Conservation (phyloP, 495 filamentous ascomycete genomes). For the Annulohypoxylon moriforme region DNA sequence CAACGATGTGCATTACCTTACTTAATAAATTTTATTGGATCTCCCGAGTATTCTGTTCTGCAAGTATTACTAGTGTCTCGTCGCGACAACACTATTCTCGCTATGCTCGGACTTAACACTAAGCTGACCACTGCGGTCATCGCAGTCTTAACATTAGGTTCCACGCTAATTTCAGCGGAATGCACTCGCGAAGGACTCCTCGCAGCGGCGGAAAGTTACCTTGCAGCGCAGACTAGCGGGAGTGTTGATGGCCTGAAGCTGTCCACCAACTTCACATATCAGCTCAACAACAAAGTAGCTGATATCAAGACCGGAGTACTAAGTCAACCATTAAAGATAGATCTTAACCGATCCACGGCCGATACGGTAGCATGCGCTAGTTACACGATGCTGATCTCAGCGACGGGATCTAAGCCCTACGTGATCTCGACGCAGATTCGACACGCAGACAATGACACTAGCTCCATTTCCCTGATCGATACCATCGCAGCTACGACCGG, state of each 20-base stretch:
- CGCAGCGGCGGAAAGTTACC: conserved; percentile 51
- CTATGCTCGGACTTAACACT: conserved; percentile 5
- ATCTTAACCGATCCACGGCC: conserved; percentile 53
- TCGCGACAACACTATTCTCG: not conserved
- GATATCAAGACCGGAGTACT: conserved; percentile 52
- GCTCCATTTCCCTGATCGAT: conserved; percentile 54
- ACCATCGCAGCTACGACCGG: conserved; percentile 61
- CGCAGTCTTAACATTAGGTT: not conserved
- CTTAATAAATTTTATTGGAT: not conserved
- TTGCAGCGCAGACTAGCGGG: conserved; percentile 51
- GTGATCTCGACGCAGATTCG: conserved; percentile 59
- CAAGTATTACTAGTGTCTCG: not conserved
- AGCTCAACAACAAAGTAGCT: conserved; percentile 55
- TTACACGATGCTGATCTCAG: conserved; percentile 57
- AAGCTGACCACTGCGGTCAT: conserved; percentile 15
- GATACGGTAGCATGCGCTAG: conserved; percentile 57
- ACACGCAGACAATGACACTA: conserved; percentile 49
- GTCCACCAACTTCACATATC: conserved; percentile 54
- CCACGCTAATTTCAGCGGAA: conserved; percentile 34
- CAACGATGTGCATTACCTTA: not conserved
- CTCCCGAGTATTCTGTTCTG: not conserved
- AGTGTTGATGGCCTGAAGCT: conserved; percentile 44
- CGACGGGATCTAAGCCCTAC: conserved; percentile 53
- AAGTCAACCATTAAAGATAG: conserved; percentile 50
- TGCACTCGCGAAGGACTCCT: conserved; percentile 56